phyloP scores from a whole-genome alignment of 208 protist genomes.

The Wallacemonas sp. region DNA sequence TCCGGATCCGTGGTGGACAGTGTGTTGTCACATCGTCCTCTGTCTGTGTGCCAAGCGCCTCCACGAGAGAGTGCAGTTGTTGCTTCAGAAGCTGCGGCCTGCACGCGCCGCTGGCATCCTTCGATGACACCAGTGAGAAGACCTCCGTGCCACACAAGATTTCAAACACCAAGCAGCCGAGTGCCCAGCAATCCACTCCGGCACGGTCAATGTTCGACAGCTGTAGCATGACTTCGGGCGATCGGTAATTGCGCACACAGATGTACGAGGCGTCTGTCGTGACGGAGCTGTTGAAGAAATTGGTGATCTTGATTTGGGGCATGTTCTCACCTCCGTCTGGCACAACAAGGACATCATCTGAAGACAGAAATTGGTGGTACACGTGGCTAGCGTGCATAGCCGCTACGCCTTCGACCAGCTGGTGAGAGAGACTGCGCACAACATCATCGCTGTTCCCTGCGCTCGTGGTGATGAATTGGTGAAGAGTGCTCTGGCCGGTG shows the following conservation, averaged over 20 bases:
- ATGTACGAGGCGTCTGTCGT: constrained; percentile 26
- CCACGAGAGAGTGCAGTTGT: constrained; percentile 24
- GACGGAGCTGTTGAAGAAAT: constrained; percentile 26
- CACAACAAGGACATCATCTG: constrained; percentile 24
- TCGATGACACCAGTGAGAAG: constrained; percentile 23
- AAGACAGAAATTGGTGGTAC: constrained; percentile 33
- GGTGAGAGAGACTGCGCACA: constrained; percentile 23
- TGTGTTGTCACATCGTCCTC: constrained; percentile 18
- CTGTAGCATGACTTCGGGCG: constrained; percentile 34
- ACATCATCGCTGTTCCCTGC: constrained; percentile 4
- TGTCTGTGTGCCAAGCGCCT: constrained; percentile 17
- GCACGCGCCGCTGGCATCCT: constrained; percentile 18
- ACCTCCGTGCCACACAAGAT: constrained; percentile 22
- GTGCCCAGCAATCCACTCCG: constrained; percentile 27
- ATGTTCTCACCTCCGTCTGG: neutral
- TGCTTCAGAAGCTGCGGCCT: constrained; percentile 27
- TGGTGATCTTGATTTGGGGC: constrained; percentile 27
- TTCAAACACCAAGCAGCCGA: constrained; percentile 39
- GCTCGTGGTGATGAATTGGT: neutral
- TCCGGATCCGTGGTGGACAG: constrained; percentile 24
- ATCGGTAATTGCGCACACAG: constrained; percentile 34
- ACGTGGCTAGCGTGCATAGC: constrained; percentile 23
- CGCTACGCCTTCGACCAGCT: constrained; percentile 26
- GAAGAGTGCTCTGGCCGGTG: neutral
- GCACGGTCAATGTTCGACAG: constrained; percentile 25